Percentiles rank a stretch among this genome's conserved stretches.
Conservation (phyloP, 108 stramenopile species). For the Cylindrotheca closterium region DNA sequence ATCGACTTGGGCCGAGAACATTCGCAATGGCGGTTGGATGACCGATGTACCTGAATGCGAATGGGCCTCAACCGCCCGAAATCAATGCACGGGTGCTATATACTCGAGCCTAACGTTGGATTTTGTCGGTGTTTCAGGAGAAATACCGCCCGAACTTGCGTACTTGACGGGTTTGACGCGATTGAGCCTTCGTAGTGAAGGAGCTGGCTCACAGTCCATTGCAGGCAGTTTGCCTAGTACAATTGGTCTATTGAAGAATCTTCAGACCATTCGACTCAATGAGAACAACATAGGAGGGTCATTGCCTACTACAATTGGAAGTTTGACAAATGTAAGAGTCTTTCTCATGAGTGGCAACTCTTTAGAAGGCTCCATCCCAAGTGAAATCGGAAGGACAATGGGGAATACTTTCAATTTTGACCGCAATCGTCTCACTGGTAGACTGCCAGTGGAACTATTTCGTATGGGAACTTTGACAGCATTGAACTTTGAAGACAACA, state of each 20-base stretch:
- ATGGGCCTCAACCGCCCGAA: slow-evolving; percentile 1
- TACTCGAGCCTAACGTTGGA: slow-evolving; percentile 2
- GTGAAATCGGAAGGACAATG: not conserved
- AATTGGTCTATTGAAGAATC: slow-evolving; percentile 29
- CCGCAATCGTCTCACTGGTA: not conserved
- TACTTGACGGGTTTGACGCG: slow-evolving; percentile 1
- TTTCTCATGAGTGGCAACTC: slow-evolving; percentile 25
- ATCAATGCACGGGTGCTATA: slow-evolving; percentile 1
- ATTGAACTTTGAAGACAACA: slow-evolving; percentile 40
- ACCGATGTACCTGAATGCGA: slow-evolving; percentile 5
- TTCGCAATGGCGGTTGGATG: not conserved
- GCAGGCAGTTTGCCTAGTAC: slow-evolving; percentile 35
- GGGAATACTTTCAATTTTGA: slow-evolving; percentile 3
- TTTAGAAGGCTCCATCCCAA: slow-evolving; percentile 6
- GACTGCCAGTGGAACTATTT: not conserved
- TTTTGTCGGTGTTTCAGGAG: not conserved
- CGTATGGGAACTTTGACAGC: slow-evolving; percentile 28
- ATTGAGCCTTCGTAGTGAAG: slow-evolving; percentile 5
- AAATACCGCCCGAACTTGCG: not conserved
- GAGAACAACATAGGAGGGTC: slow-evolving; percentile 32
- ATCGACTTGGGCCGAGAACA: not conserved
- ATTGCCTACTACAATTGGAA: slow-evolving; percentile 37
- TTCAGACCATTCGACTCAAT: slow-evolving; percentile 28
- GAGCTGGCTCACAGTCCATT: slow-evolving; percentile 1
- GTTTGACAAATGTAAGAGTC: slow-evolving; percentile 22